A percentile compares a stretch with the other conserved stretches of the same genome.
These are phyloP conservation scores for Pythium rhizo-oryzae DNA, from an alignment of 352 stramenopile species.

Conservation along the genomic window DNA sequence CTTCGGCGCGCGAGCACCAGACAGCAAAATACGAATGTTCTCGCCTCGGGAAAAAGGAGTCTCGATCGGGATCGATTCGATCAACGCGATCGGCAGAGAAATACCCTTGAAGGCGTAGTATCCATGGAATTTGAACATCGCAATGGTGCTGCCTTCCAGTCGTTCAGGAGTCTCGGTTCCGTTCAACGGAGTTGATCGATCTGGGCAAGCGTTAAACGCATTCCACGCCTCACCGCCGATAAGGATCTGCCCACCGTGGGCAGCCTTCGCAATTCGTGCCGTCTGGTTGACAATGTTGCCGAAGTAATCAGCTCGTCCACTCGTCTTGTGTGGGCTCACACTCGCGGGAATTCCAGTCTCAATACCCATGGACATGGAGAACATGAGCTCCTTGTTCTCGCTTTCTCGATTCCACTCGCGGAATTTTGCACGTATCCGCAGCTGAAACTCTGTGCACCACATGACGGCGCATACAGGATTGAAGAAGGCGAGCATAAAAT, in stretches of 20 bases:
- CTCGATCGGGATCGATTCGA: slow-evolving; percentile 81
- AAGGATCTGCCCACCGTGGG: slow-evolving; percentile 77
- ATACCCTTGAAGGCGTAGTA: slow-evolving; percentile 90
- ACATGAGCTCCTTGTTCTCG: slow-evolving; percentile 79
- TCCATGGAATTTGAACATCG: slow-evolving; percentile 84
- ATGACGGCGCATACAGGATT: slow-evolving; percentile 79
- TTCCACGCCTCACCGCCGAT: slow-evolving; percentile 84
- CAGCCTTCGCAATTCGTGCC: slow-evolving; percentile 83
- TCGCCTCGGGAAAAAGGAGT: slow-evolving; percentile 29
- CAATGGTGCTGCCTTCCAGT: slow-evolving; percentile 54
- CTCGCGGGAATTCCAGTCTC: slow-evolving; percentile 82
- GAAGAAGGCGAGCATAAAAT: slow-evolving; percentile 91
- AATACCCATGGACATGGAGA: slow-evolving; percentile 89
- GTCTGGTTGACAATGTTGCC: slow-evolving; percentile 91
- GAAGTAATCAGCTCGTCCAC: slow-evolving; percentile 87
- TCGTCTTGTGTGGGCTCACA: slow-evolving; percentile 89
- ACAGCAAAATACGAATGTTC: slow-evolving; percentile 42
- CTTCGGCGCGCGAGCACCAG: slow-evolving; percentile 56
- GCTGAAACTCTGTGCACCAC: slow-evolving; percentile 87
- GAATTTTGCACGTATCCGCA: slow-evolving; percentile 78
- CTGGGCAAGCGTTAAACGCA: slow-evolving; percentile 48
- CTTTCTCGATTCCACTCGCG: slow-evolving; percentile 74
- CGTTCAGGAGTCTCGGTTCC: slow-evolving; percentile 53
- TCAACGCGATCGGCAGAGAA: slow-evolving; percentile 71
- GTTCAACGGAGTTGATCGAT: slow-evolving; percentile 35